Conservation (phyloP, 495 filamentous ascomycete species). For the Neurospora tetraspora region DNA sequence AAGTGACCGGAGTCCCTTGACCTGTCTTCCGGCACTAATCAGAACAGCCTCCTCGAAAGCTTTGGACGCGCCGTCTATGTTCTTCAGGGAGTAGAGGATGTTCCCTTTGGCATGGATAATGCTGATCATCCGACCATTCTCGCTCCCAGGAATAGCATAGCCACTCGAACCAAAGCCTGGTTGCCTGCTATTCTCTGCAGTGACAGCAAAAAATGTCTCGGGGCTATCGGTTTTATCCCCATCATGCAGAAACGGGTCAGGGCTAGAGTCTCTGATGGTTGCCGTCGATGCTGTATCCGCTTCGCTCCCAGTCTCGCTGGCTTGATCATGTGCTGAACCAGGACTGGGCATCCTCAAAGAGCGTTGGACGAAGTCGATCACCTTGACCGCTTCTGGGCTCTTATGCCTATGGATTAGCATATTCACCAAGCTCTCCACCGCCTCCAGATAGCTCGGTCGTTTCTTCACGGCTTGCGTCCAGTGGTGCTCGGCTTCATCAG, state of each 20-base stretch:
- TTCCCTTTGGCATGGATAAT: slow-evolving; percentile 96
- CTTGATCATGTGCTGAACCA: slow-evolving; percentile 5
- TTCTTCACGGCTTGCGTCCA: slow-evolving; percentile 78
- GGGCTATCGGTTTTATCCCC: slow-evolving; percentile 16
- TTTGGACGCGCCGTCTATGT: slow-evolving; percentile 71
- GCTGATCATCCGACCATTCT: slow-evolving; percentile 89
- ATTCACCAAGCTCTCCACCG: slow-evolving; percentile 89
- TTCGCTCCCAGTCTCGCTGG: slow-evolving; percentile 14
- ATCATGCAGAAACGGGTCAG: slow-evolving; percentile 15
- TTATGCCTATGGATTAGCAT: slow-evolving; percentile 75
- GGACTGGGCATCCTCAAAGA: slow-evolving; percentile 45
- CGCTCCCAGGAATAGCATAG: slow-evolving; percentile 74
- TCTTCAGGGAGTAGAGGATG: slow-evolving; percentile 87
- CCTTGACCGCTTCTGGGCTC: slow-evolving; percentile 74
- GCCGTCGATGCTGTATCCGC: slow-evolving; percentile 11
- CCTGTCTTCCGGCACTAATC: slow-evolving; percentile 67
- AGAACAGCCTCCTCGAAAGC: slow-evolving; percentile 94
- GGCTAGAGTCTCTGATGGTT: slow-evolving; percentile 7
- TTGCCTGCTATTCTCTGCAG: slow-evolving; percentile 42
- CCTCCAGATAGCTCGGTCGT: slow-evolving; percentile 88
- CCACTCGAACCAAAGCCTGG: slow-evolving; percentile 72
- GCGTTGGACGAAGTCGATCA: slow-evolving; percentile 82
- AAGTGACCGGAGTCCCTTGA: slow-evolving; percentile 64
- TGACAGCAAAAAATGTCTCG: slow-evolving; percentile 8
- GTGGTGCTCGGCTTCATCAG: slow-evolving; percentile 74